phyloP scores from a whole-genome alignment of 148 eudicot genomes.

The Cornus suecica region DNA sequence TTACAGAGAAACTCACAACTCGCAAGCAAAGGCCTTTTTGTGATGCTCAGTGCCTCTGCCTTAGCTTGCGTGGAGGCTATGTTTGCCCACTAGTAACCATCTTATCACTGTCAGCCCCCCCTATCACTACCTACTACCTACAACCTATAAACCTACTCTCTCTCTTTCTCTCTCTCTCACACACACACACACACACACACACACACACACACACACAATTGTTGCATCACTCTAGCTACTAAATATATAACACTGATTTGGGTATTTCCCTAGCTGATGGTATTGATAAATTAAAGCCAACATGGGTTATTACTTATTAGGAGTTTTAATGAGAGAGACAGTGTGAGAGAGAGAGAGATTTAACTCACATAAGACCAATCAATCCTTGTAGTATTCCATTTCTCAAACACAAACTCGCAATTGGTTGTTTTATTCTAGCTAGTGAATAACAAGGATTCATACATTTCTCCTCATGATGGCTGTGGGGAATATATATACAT shows the following conservation, averaged over 20 bases:
- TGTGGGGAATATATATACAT: too few relatives aligned
- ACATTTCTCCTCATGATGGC: too few relatives aligned
- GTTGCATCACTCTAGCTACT: slow-evolving; percentile 22
- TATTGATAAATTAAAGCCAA: background rate
- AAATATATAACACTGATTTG: background rate
- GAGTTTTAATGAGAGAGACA: background rate
- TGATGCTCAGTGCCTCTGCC: slow-evolving; percentile 14
- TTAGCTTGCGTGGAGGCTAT: slow-evolving; percentile 21
- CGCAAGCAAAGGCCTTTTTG: slow-evolving; percentile 10
- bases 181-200: background rate
- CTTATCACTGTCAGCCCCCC: slow-evolving; percentile 40
- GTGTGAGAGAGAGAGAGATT: too few relatives aligned
- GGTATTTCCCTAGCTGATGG: background rate
- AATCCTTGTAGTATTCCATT: too few relatives aligned
- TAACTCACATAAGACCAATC: too few relatives aligned
- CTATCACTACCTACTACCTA: background rate
- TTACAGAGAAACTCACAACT: background rate
- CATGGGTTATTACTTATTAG: background rate
- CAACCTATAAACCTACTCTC: slow-evolving; percentile 4
- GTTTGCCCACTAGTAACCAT: slow-evolving; percentile 37
- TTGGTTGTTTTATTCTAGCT: too few relatives aligned
- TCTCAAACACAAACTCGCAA: too few relatives aligned
- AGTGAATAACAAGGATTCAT: too few relatives aligned
- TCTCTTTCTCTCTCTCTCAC: background rate
- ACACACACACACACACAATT: background rate